Evolutionary conservation across 495 filamentous ascomycete genomes (phyloP), one percentile per base, ranked within the genome.

Genomic region (Elasticomyces elasticus): DNA sequence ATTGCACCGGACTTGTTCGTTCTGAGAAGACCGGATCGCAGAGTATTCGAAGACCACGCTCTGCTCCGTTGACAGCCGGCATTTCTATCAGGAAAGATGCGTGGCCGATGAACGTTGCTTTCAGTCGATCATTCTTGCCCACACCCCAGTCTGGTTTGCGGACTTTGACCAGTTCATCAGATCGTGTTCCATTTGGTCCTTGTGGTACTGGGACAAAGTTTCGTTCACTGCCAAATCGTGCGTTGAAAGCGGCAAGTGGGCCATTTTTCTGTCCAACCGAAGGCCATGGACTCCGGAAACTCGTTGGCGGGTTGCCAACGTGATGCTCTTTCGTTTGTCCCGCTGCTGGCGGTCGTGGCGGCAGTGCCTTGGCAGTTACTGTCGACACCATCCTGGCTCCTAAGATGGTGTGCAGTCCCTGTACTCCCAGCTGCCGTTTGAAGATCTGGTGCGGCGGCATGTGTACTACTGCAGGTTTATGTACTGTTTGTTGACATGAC

Each of bases 201-300:
- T 62, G 52, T 1, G 71, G 71, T 0, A 73, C 67, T 6, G 71
- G 71, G 22, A 66, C 62, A 54, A 67, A 68, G 31, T 69, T 67
- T 30, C 63, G 53, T 10, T 61, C 51, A 28, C 22, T 57, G 40
- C 62, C 51, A 48, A 69, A 72, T 7, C 62, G 59, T n/a, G 50
- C 46, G 27, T 61, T 47, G 25, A 66, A 51, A 7, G 62, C 30
- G 26, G 63, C 24, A 25, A 68, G 54, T 1, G 63, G 22, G 11
- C 42, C 46, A 0, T 65, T 63, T 0, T 64, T 66, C 22, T 62
- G 64, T 26, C 64, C 54, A 61, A 67, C 74, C 24, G 74, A 78
- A 0, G 74, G 73, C 77, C 77, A 80, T 1, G 77, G 77, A 50
- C 79, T 80, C 13, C 61, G 62, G 58, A 80, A 80, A 38, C 68